These are phyloP conservation scores for Trichophyton simii DNA, from an alignment of 2,329 filamentous ascomycete species.

Conservation along the genomic window DNA sequence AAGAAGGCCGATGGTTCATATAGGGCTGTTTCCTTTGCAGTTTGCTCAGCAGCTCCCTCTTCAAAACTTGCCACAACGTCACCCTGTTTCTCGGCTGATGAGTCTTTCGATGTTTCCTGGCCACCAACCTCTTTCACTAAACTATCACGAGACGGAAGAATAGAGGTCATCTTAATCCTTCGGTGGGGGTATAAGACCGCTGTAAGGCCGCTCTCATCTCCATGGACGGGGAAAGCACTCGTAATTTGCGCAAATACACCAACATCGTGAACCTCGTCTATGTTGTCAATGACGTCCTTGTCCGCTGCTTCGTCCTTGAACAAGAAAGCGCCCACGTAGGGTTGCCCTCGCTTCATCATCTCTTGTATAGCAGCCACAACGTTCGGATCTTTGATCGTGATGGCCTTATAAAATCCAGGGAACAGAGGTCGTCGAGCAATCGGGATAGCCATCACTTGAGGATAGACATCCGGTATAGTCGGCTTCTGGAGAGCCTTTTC, in stretches of 20 bases:
- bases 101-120: conserved; percentile 29
- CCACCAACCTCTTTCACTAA: conserved; percentile 23
- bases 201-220: conserved; percentile 73
- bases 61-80: conserved; percentile 97
- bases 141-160: conserved; percentile 54
- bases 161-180: conserved; percentile 74
- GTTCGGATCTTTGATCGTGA: conserved; percentile 86
- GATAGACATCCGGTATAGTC: conserved; percentile 85
- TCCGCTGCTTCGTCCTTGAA: conserved; percentile 95
- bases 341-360: conserved; percentile 92
- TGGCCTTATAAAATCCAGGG: conserved; percentile 96
- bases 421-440: conserved; percentile 89
- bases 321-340: conserved; percentile 91
- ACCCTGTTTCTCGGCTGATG: conserved; percentile 59
- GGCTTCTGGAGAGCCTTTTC: conserved; percentile 76
- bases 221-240: conserved; percentile 75
- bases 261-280: conserved; percentile 86
- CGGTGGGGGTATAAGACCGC: conserved; percentile 93
- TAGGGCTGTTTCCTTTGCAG: conserved; percentile 41
- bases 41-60: conserved; percentile 56
- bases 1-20: conserved; percentile 88
- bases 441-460: conserved; percentile 92
- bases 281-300: conserved; percentile 80
- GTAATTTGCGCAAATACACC: conserved; percentile 98
- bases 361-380: conserved; percentile 88